Conservation (phyloP, 164 flowering plant species). For the Umbilicus rupestris region DNA sequence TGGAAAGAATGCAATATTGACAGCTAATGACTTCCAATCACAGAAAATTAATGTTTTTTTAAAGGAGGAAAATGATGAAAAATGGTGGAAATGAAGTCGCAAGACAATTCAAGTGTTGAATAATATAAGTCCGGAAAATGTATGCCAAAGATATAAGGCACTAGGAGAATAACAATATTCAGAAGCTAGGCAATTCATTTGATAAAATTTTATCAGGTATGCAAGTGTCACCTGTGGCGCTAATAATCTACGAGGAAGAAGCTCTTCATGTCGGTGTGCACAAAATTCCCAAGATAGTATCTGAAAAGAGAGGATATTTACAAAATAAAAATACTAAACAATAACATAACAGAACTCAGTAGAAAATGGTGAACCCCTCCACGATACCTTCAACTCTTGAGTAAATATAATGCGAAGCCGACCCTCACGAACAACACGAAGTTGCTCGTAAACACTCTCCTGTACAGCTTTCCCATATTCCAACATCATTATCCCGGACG, state of each 20-base stretch:
- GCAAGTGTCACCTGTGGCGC: constrained; percentile 69
- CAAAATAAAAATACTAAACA: constrained; percentile 4
- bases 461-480: constrained; percentile 93
- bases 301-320: constrained; percentile 20
- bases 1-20: constrained; percentile 16
- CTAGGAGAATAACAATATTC: neutral
- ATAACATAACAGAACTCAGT: neutral
- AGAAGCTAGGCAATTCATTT: neutral
- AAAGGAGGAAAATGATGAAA: neutral
- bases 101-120: too few species aligned
- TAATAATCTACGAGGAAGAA: constrained; percentile 76
- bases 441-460: constrained; percentile 92
- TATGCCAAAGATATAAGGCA: too few species aligned
- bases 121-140: too few species aligned
- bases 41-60: neutral
- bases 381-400: constrained; percentile 68
- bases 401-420: constrained; percentile 78
- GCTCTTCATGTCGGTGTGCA: constrained; percentile 89
- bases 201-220: neutral
- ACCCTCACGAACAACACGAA: constrained; percentile 94
- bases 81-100: neutral
- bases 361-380: neutral
- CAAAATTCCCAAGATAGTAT: constrained; percentile 96
- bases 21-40: neutral
- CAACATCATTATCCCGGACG: constrained; percentile 81